Base-by-base conservation (phyloP, 1,284 basidiomycete species). In the Inonotus hispidus region DNA sequence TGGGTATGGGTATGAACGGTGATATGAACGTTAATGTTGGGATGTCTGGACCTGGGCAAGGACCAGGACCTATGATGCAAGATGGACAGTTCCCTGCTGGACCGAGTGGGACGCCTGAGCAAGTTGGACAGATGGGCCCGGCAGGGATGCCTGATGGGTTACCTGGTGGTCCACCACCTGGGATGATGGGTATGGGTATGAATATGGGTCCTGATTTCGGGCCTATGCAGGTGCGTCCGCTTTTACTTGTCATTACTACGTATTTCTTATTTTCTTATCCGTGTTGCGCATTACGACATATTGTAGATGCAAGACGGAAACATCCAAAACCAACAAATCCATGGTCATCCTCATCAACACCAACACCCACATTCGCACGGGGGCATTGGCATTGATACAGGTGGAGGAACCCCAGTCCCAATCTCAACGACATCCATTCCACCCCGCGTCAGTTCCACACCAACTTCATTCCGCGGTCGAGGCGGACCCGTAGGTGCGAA, bases 401-500 rank as follows among this genome's bases (percentile, higher is more conserved):
- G 65, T 61, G 62, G 69, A 43, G 16, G 13, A 14, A 74, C 78
- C 1, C 75, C 76, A 11, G 32, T 35, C n/a, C 55, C 54, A 13
- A 47, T 23, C 21, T 29, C 43, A 32, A 71, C 69, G 1, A 21
- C 41, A 16, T 16, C 16, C 16, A 14, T 43, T 16, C 72, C 5
- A 71, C 72, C 1, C 62, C 66, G 27, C 75, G 79, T 41, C 81
- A 78, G 1, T n/a, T 49, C 60, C 7, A 73, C 79, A n/a, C 74
- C 77, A 1, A 77, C 74, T 7, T 77, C 79, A 55, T 87, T 83
- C 73, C 81, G 87, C 50, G 84, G 80, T 50, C 77, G 82, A 49
- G 80, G 75, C 8, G 41, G 41, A 4, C 32, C 32, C 3, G 77
- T 77, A 65, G 70, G 70, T 13, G 66, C 67, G 61, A 65, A 65